Conservation (phyloP, 176 grass and related monocot species). For the Tillandsia leiboldiana region DNA sequence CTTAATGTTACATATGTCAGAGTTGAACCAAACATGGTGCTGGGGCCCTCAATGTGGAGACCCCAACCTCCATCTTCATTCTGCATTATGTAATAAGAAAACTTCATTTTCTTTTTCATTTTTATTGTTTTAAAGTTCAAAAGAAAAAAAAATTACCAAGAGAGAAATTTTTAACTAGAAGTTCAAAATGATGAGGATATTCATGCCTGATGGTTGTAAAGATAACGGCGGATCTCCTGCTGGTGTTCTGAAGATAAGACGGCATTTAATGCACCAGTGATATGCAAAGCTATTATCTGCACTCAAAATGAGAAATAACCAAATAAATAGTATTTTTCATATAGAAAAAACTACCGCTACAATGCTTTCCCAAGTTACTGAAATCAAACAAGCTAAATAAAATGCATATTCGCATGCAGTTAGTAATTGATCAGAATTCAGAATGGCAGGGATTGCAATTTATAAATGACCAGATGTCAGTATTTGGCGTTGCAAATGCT, state of each 20-base stretch:
- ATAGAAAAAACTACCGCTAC: not conserved
- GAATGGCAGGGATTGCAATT: not conserved
- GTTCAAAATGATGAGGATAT: not conserved
- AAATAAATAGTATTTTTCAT: conserved; percentile 7
- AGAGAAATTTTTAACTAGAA: not conserved
- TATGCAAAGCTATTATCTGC: conserved; percentile 70
- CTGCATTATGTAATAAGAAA: conserved; percentile 35
- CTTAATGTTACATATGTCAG: conserved; percentile 79
- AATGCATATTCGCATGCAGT: not conserved
- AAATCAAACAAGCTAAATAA: not conserved
- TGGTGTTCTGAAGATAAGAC: conserved; percentile 59
- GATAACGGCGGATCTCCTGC: conserved; percentile 70
- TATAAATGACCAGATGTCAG: not conserved
- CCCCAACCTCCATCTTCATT: conserved; percentile 95
- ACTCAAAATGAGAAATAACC: conserved; percentile 9
- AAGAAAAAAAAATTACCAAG: not conserved
- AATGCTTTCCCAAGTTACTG: not conserved
- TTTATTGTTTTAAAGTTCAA: not conserved
- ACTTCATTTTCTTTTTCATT: conserved; percentile 8
- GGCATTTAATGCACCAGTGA: conserved; percentile 55
- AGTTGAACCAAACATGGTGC: conserved; percentile 91
- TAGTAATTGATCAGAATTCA: not conserved
- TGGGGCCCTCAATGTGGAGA: conserved; percentile 79
- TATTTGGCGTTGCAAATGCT: too few species aligned
- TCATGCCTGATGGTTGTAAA: conserved; percentile 78